Percentiles rank a stretch among this genome's conserved stretches.
These are phyloP conservation scores for Lactarius sp. DNA, from an alignment of 768 basidiomycete species.

Conservation along the genomic window DNA sequence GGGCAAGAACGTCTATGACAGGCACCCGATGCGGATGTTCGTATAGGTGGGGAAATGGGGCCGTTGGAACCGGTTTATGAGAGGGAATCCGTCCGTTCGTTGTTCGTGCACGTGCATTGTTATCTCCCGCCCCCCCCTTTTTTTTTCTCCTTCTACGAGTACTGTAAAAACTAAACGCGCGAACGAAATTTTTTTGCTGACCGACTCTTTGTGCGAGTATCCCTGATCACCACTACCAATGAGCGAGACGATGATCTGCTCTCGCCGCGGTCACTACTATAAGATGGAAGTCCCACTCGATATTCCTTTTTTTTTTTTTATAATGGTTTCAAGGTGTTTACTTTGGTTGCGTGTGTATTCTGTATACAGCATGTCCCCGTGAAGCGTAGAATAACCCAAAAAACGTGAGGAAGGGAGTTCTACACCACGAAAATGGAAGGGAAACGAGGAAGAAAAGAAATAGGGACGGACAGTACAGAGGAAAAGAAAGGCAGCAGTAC, in stretches of 20 bases:
- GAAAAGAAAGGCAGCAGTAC: not conserved
- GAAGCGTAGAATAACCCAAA: not conserved
- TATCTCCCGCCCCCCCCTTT: not conserved
- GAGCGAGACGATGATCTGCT: not conserved
- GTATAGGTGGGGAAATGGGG: constrained; percentile 39
- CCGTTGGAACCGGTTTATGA: not conserved
- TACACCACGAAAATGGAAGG: not conserved
- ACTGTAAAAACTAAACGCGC: constrained; percentile 6
- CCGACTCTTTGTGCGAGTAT: too few species aligned
- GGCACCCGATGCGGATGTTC: constrained; percentile 80
- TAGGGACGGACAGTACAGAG: not conserved
- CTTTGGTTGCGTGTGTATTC: not conserved
- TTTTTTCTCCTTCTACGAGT: not conserved
- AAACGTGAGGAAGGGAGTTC: not conserved
- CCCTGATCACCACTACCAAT: not conserved
- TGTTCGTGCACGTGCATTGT: not conserved
- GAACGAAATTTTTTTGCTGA: not conserved
- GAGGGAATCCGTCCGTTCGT: not conserved
- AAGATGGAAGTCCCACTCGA: not conserved
- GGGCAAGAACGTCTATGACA: constrained; percentile 81
- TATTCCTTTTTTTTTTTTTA: not conserved
- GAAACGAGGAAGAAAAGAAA: not conserved
- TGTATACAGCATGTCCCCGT: not conserved
- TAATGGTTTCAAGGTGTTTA: not conserved
- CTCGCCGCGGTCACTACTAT: not conserved